Evolutionary conservation across 1,284 basidiomycete genomes (phyloP).

Genomic region (Marasmius oreades): DNA sequence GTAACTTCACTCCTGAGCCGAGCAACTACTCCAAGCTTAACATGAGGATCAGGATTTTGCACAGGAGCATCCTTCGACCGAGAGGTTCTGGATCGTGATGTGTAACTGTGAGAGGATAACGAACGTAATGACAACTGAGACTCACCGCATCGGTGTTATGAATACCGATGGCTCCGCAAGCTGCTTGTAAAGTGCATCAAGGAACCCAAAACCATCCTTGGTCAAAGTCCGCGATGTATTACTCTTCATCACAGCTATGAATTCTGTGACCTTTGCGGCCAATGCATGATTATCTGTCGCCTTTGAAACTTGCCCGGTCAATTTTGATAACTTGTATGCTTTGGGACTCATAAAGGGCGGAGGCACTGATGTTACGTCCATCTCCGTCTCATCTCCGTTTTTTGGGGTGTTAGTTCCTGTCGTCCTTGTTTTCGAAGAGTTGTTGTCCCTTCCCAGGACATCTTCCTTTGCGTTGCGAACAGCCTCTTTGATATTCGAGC

Average conservation of each 20-base stretch:
- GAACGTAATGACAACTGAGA: neutral
- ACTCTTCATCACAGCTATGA: conserved; percentile 53
- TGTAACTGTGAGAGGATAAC: neutral
- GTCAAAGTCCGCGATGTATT: conserved; percentile 65
- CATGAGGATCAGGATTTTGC: conserved; percentile 34
- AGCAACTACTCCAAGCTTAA: conserved; percentile 57
- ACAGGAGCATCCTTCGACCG: conserved; percentile 28
- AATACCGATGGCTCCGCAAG: conserved; percentile 62
- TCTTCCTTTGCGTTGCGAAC: conserved; percentile 29
- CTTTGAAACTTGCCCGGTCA: conserved; percentile 39
- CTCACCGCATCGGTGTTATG: conserved; percentile 46
- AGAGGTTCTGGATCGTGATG: conserved; percentile 14
- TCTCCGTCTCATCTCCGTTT: conserved; percentile 23
- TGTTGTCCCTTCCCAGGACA: conserved; percentile 25
- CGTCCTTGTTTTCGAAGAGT: conserved; percentile 33
- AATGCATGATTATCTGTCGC: conserved; percentile 53
- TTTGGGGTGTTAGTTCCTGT: neutral
- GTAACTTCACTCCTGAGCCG: conserved; percentile 51
- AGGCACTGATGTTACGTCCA: conserved; percentile 23
- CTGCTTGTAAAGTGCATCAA: conserved; percentile 66
- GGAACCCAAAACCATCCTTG: conserved; percentile 64
- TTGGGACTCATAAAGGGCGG: conserved; percentile 41
- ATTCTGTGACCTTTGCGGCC: conserved; percentile 51
- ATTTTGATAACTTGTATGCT: conserved; percentile 45
- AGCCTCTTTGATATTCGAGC: conserved; percentile 39